Evolutionary conservation across 345 rosid genomes (phyloP), one percentile per base, ranked within the genome.

Genomic region (Lumnitzera littorea): DNA sequence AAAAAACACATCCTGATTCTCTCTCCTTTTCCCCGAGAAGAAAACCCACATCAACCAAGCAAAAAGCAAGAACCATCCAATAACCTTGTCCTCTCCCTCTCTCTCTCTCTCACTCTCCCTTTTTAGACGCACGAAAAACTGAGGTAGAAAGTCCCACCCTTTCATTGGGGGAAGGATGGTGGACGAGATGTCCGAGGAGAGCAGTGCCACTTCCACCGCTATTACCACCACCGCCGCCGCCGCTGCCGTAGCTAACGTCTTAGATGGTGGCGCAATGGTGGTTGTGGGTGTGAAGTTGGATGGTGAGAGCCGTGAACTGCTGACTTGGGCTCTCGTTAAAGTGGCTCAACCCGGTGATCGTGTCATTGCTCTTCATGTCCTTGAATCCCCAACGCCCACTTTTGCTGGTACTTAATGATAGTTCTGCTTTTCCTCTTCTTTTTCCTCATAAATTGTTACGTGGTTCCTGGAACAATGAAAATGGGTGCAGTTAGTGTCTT

Each of bases 321-420:
- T 92, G 51, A 87, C 97, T 0, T 92, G 97, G 98, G 77, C 95
- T 2, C 70, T 92, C 15, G 91, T 92, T 66, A 89, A 87, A 76
- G 82, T 82, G 46, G 85, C 95, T 0, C 75, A 72, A 65, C 91
- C 97, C 15, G 91, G 94, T 55, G 96, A 89, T 72, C 86, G 77
- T 55, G 76, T 92, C 68, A 56, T 92, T 67, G 98, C 98, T 56
- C 82, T 92, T 64, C 98, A 92, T 65, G 88, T 89, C 58, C 84
- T 91, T 60, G 83, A 87, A 54, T 63, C 76, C n/a, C 50, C 66
- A 50, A 62, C 83, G 13, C 80, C 94, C 80, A 62, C 55, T 14
- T 46, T 48, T 57, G 17, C 51, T 2, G 58, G 36, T 63, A 31
- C 41, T 8, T 29, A 24, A 16, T 6, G 12, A 12, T 24, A 4